These are phyloP conservation scores for Termitomyces sp. DNA, from an alignment of 1,284 basidiomycete species.

Conservation along the genomic window DNA sequence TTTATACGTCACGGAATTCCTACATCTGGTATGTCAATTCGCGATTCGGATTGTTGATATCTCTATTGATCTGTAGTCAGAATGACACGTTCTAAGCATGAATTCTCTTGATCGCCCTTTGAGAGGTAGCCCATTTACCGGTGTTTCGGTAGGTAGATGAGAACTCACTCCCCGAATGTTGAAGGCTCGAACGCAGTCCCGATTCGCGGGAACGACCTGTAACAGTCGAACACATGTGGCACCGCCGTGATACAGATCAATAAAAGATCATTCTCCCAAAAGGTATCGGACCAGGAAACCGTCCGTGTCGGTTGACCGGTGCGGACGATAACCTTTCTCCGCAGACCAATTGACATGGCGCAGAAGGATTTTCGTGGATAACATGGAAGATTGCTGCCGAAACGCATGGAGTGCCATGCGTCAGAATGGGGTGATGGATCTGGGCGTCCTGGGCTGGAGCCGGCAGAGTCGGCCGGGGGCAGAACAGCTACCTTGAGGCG, in stretches of 20 bases:
- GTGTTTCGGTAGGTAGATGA: not conserved
- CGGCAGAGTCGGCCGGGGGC: not conserved
- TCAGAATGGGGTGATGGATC: not conserved
- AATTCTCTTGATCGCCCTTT: not conserved
- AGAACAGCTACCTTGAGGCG: not conserved
- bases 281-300: slow-evolving; percentile 7
- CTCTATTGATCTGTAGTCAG: not conserved
- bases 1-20: not conserved
- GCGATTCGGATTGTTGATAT: not conserved
- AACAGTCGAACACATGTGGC: slow-evolving; percentile 4
- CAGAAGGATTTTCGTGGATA: not conserved
- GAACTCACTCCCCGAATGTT: not conserved
- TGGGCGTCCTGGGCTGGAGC: not conserved
- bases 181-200: not conserved
- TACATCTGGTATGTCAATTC: not conserved
- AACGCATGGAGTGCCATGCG: not conserved
- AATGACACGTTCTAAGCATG: not conserved
- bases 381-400: not conserved
- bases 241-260: not conserved
- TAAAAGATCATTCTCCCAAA: slow-evolving; percentile 2
- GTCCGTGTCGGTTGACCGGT: slow-evolving; percentile 8
- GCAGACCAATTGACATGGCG: too few species aligned
- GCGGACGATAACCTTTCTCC: not conserved
- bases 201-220: not conserved
- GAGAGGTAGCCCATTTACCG: not conserved